phyloP scores from a whole-genome alignment of 2,329 filamentous ascomycete species.

The Colletotrichum echinochloae region DNA sequence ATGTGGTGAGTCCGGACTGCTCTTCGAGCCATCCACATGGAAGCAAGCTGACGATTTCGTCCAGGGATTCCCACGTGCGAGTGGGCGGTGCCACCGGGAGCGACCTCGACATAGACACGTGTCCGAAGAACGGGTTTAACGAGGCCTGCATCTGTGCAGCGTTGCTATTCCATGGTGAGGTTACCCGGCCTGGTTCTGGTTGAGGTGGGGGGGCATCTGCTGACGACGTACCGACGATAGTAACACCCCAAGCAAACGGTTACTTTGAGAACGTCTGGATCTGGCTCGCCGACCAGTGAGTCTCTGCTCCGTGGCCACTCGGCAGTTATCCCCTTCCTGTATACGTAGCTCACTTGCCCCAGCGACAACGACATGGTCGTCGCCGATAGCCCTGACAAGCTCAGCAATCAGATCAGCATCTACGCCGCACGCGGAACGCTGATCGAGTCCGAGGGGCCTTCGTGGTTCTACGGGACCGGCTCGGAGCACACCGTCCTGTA shows the following conservation, averaged over 20 bases:
- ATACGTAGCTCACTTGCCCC: no score
- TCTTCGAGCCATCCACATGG: no score
- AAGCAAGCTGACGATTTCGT: constrained; percentile 34
- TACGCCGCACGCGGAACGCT: constrained; percentile 50
- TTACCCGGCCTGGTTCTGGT: no score
- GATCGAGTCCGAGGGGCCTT: constrained; percentile 48
- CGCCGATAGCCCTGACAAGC: neutral
- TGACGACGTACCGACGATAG: no score
- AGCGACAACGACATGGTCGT: constrained; percentile 56
- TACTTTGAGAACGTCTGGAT: constrained; percentile 69
- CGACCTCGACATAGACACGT: constrained; percentile 71
- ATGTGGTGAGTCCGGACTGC: no score
- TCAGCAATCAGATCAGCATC: constrained; percentile 47
- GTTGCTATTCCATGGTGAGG: constrained; percentile 57
- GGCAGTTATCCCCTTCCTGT: no score
- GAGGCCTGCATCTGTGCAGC: constrained; percentile 70
- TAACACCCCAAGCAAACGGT: constrained; percentile 45
- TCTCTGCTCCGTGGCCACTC: no score
- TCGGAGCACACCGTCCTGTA: constrained; percentile 62
- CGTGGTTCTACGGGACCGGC: constrained; percentile 55
- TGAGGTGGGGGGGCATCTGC: no score
- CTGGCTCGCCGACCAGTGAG: constrained; percentile 73
- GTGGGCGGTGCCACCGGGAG: constrained; percentile 79
- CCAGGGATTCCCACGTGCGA: constrained; percentile 70
- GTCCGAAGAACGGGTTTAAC: constrained; percentile 64